Percentiles rank a stretch among this genome's conserved stretches.
phyloP scores from a whole-genome alignment of 2,329 filamentous ascomycete species.

The Aspergillus aculeatus region DNA sequence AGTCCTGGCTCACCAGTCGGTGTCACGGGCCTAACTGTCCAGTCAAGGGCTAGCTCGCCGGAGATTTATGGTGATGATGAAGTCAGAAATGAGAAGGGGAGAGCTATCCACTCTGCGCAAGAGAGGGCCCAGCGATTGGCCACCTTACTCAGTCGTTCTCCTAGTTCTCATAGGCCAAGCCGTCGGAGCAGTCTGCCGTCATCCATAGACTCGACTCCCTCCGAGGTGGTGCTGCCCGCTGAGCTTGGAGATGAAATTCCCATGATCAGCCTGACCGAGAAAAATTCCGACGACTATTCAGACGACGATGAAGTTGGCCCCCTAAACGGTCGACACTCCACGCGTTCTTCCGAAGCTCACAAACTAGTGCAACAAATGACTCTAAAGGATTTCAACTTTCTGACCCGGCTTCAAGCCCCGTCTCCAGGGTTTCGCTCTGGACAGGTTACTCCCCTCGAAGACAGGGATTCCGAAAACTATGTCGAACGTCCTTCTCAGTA shows the following conservation, averaged over 20 bases:
- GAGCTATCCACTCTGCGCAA: slow-evolving; percentile 34
- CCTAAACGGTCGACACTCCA: slow-evolving; percentile 28
- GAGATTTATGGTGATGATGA: slow-evolving; percentile 26
- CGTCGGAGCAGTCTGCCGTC: slow-evolving; percentile 28
- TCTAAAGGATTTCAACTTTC: slow-evolving; percentile 31
- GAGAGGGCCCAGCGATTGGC: slow-evolving; percentile 35
- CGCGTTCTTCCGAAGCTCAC: slow-evolving; percentile 32
- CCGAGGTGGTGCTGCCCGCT: slow-evolving; percentile 24
- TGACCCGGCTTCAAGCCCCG: slow-evolving; percentile 34
- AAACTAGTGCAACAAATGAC: slow-evolving; percentile 39
- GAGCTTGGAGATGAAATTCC: slow-evolving; percentile 38
- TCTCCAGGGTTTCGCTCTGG: slow-evolving; percentile 35
- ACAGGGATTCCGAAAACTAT: slow-evolving; percentile 58
- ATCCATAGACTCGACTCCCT: slow-evolving; percentile 31
- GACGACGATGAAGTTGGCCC: slow-evolving; percentile 34
- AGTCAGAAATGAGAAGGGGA: slow-evolving; percentile 36
- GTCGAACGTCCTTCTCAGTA: slow-evolving; percentile 67
- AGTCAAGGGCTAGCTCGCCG: slow-evolving; percentile 25
- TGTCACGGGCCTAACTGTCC: slow-evolving; percentile 30
- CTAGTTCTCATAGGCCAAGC: slow-evolving; percentile 32
- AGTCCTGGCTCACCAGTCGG: slow-evolving; percentile 28
- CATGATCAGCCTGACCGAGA: slow-evolving; percentile 36
- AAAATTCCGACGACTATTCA: slow-evolving; percentile 29
- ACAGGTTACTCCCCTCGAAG: slow-evolving; percentile 34
- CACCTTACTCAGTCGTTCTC: slow-evolving; percentile 33